phyloP scores from a whole-genome alignment of 306 rosid species.

The Rubus parviflorus region DNA sequence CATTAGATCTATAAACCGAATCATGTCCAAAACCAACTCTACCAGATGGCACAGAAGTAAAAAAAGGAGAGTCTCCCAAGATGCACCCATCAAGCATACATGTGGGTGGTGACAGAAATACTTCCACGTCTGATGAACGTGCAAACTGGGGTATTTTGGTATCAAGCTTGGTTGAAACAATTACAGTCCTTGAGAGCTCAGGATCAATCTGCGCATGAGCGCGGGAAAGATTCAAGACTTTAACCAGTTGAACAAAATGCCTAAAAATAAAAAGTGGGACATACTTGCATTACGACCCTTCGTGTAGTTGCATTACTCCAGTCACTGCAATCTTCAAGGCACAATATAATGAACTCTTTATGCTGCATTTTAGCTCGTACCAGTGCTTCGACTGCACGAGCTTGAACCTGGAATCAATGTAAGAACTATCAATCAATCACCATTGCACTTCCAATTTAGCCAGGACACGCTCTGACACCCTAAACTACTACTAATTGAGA shows the following conservation, averaged over 20 bases:
- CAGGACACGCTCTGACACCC: neutral
- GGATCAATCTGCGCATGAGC: slow-evolving; percentile 68
- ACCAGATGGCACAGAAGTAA: slow-evolving; percentile 95
- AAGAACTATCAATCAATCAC: neutral
- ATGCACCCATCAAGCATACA: slow-evolving; percentile 82
- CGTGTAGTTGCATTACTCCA: slow-evolving; percentile 95
- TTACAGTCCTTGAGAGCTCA: slow-evolving; percentile 81
- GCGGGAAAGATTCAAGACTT: slow-evolving; percentile 1
- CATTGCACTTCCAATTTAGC: neutral
- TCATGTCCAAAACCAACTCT: slow-evolving; percentile 86
- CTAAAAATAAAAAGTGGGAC: neutral
- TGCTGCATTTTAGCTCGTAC: slow-evolving; percentile 95
- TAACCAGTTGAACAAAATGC: neutral
- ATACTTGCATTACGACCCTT: slow-evolving; percentile 90
- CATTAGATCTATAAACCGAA: slow-evolving; percentile 68
- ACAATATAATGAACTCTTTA: slow-evolving; percentile 80
- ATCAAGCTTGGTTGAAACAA: slow-evolving; percentile 94
- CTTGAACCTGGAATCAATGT: slow-evolving; percentile 51
- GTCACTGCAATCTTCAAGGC: slow-evolving; percentile 94
- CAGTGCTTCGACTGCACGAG: slow-evolving; percentile 82
- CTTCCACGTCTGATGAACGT: slow-evolving; percentile 88
- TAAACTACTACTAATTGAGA: neutral
- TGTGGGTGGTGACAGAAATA: slow-evolving; percentile 86
- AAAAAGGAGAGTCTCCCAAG: slow-evolving; percentile 91
- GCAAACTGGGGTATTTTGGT: slow-evolving; percentile 98